These are phyloP conservation scores for Alternaria conjuncta DNA, from an alignment of 2,329 filamentous ascomycete species.

Conservation along the genomic window DNA sequence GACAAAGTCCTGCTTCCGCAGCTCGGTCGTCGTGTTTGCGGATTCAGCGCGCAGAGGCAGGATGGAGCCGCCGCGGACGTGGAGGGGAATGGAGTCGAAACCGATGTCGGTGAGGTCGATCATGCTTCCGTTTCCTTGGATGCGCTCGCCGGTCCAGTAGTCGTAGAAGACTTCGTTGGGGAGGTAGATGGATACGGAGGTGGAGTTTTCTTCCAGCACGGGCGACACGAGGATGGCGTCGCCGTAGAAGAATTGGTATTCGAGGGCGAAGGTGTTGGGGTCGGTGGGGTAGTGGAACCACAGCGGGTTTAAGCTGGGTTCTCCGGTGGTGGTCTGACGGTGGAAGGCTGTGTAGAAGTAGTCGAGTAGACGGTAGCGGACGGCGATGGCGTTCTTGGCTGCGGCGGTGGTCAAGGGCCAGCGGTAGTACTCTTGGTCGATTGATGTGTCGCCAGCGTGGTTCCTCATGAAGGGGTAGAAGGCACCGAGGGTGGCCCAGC, in stretches of 20 bases:
- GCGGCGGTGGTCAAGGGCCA: constrained; percentile 62
- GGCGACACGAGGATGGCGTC: constrained; percentile 63
- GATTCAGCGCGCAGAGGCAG: constrained; percentile 63
- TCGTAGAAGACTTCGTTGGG: constrained; percentile 67
- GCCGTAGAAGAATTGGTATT: constrained; percentile 66
- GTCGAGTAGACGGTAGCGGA: constrained; percentile 74
- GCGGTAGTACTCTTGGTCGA: constrained; percentile 67
- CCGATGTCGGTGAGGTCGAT: constrained; percentile 56
- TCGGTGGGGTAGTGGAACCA: constrained; percentile 73
- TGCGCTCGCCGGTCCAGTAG: constrained; percentile 59
- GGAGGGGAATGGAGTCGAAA: constrained; percentile 66
- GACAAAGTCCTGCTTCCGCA: constrained; percentile 72
- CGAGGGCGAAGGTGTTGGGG: constrained; percentile 57
- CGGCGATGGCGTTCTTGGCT: constrained; percentile 70
- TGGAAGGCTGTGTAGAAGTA: constrained; percentile 78
- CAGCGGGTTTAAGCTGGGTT: constrained; percentile 70
- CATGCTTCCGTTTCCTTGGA: constrained; percentile 56
- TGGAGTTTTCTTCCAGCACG: constrained; percentile 60
- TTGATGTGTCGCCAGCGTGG: constrained; percentile 64
- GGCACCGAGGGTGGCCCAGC: constrained; percentile 75
- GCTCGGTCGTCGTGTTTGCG: constrained; percentile 67
- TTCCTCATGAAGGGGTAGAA: constrained; percentile 78
- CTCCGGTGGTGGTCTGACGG: constrained; percentile 64
- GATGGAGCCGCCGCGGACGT: constrained; percentile 69
- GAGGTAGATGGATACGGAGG: constrained; percentile 62